Evolutionary conservation across 805 yeast species (phyloP).

Genomic region (Sugiyamaella mastotermitis): DNA sequence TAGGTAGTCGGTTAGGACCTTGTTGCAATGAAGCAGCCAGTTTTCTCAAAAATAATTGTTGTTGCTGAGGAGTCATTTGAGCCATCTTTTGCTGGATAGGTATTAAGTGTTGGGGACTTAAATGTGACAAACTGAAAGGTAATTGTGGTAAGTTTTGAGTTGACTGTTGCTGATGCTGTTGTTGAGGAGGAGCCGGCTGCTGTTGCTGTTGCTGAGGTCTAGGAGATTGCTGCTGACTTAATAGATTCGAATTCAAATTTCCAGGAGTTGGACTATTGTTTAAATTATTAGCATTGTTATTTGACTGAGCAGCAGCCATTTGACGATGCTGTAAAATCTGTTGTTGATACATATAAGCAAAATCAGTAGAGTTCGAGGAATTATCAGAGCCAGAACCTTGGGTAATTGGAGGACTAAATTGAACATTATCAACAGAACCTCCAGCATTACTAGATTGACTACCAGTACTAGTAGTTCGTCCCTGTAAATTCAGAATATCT

Average conservation of each 20-base stretch:
- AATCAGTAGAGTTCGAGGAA: constrained; percentile 4
- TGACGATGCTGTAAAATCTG: constrained; percentile 15
- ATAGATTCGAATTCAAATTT: too few relatives aligned
- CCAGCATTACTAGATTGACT: neutral
- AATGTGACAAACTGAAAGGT: too few relatives aligned
- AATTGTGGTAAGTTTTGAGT: too few relatives aligned
- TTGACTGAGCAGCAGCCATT: constrained; percentile 5
- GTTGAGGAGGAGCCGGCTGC: constrained; percentile 23
- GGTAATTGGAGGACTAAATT: neutral
- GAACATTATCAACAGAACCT: constrained; percentile 1
- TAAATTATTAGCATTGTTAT: too few relatives aligned
- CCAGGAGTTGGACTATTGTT: too few relatives aligned
- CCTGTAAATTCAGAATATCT: constrained; percentile 48
- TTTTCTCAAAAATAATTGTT: too few relatives aligned
- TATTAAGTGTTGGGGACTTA: too few relatives aligned
- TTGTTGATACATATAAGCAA: constrained; percentile 17
- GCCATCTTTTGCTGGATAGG: too few relatives aligned
- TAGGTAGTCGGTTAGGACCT: too few relatives aligned
- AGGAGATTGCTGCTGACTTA: constrained; percentile 14
- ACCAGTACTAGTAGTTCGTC: neutral
- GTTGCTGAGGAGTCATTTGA: too few relatives aligned
- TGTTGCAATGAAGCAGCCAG: too few relatives aligned
- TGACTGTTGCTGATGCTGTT: constrained; percentile 13
- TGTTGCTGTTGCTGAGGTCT: constrained; percentile 29
- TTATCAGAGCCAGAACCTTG: neutral